phyloP scores from a whole-genome alignment of 345 rosid genomes.

The Erodium maritimum region DNA sequence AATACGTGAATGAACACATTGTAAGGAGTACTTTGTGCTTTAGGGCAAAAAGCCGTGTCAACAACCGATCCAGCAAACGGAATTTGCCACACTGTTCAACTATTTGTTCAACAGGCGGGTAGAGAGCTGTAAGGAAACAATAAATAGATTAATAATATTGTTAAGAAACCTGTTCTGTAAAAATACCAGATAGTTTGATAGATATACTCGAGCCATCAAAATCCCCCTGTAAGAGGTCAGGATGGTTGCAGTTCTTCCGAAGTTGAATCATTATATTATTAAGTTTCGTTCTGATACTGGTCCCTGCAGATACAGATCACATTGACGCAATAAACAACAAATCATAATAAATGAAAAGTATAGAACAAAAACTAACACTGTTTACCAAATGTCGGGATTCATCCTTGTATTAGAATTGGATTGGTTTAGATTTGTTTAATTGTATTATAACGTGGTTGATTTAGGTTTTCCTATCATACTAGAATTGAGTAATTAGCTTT shows the following conservation, averaged over 20 bases:
- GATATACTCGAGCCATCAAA: slow-evolving; percentile 58
- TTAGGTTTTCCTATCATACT: too few relatives aligned
- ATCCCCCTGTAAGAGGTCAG: slow-evolving; percentile 69
- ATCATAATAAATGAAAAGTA: too few relatives aligned
- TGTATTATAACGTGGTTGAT: too few relatives aligned
- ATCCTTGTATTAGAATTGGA: too few relatives aligned
- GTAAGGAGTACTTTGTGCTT: slow-evolving; percentile 61
- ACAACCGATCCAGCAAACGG: slow-evolving; percentile 63
- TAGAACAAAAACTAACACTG: too few relatives aligned
- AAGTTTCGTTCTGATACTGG: slow-evolving; percentile 56
- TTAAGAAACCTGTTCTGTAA: slow-evolving; percentile 3
- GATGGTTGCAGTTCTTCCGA: slow-evolving; percentile 96
- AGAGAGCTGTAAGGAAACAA: slow-evolving; percentile 33
- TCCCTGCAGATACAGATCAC: slow-evolving; percentile 26
- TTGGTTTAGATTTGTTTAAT: too few relatives aligned
- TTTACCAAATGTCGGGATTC: too few relatives aligned
- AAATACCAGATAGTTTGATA: background rate
- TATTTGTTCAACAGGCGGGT: slow-evolving; percentile 75
- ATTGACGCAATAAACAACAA: background rate
- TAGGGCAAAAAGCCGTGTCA: slow-evolving; percentile 48
- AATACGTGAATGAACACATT: slow-evolving; percentile 1
- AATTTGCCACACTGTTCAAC: slow-evolving; percentile 91
- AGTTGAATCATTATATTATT: slow-evolving; percentile 74
- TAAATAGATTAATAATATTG: background rate
- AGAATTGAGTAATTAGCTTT: too few relatives aligned